A percentile compares a stretch with the other conserved stretches of the same genome.
Evolutionary conservation across 2,329 filamentous ascomycete species (phyloP).

Genomic region (Cucurbitaria berberidis): DNA sequence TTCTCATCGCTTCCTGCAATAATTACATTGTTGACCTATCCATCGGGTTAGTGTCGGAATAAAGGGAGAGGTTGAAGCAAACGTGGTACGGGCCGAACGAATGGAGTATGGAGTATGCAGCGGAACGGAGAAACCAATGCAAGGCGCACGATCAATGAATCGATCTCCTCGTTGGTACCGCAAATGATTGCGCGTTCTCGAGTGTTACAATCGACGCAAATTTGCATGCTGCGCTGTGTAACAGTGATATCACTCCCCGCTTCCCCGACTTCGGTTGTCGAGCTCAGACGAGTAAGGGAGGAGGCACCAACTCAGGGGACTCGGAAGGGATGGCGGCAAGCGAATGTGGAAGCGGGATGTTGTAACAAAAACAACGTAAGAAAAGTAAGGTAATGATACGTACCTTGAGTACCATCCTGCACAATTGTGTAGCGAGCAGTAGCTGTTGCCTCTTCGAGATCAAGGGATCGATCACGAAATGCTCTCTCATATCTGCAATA

Average conservation of each 20-base stretch:
- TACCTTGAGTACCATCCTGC: slow-evolving; percentile 79
- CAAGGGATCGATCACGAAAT: slow-evolving; percentile 96
- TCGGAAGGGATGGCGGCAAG: slow-evolving; percentile 14
- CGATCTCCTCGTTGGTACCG: slow-evolving; percentile 4
- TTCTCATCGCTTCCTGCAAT: slow-evolving; percentile 85
- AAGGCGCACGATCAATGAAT: not conserved
- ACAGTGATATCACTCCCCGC: slow-evolving; percentile 18
- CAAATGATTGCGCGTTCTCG: slow-evolving; percentile 16
- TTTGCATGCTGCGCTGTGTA: slow-evolving; percentile 14
- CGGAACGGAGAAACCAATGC: too few species aligned
- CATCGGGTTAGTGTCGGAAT: slow-evolving; percentile 17
- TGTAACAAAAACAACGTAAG: slow-evolving; percentile 12
- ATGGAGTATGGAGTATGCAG: too few species aligned
- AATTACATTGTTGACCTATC: slow-evolving; percentile 85
- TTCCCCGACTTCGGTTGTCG: slow-evolving; percentile 25
- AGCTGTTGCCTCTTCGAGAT: slow-evolving; percentile 99
- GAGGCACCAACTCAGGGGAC: slow-evolving; percentile 8
- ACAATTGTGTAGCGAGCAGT: slow-evolving; percentile 93
- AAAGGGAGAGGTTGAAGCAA: slow-evolving; percentile 4
- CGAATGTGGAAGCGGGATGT: slow-evolving; percentile 9
- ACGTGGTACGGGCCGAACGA: not conserved
- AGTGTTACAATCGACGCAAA: slow-evolving; percentile 27
- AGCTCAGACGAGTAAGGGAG: slow-evolving; percentile 17
- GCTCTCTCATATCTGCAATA: slow-evolving; percentile 83
- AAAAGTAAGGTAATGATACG: slow-evolving; percentile 32